A percentile compares a stretch with the other conserved stretches of the same genome.
These are phyloP conservation scores for Cymbidium sinense DNA, from an alignment of 106 monocot species.

Conservation along the genomic window DNA sequence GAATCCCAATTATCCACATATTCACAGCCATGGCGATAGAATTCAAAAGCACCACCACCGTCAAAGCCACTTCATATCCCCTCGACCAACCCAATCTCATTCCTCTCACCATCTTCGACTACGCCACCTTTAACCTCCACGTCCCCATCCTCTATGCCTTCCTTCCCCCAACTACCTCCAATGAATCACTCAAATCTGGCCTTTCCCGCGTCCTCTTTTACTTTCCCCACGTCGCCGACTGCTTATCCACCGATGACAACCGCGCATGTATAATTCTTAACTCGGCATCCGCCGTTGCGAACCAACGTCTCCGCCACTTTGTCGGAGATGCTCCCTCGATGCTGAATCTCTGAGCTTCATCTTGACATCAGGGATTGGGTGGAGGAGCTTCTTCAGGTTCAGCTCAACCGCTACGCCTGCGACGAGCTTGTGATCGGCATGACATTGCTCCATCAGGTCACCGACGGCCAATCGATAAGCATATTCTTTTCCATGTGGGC, in stretches of 20 bases:
- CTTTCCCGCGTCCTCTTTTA: conserved; percentile 11
- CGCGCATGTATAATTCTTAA: conserved; percentile 10
- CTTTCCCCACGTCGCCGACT: conserved; percentile 12
- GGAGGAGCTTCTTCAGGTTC: conserved; percentile 28
- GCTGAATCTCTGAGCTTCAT: conserved; percentile 26
- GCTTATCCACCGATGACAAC: not conserved
- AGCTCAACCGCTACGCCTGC: conserved; percentile 51
- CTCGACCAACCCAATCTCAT: not conserved
- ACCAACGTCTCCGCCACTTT: conserved; percentile 15
- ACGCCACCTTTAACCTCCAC: conserved; percentile 18
- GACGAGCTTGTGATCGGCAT: conserved; percentile 45
- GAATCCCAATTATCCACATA: no score
- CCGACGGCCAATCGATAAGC: conserved; percentile 51
- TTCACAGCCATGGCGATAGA: no score
- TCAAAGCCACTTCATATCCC: no score
- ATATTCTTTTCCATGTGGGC: conserved; percentile 42
- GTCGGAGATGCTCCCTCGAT: conserved; percentile 16
- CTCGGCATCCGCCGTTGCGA: conserved; percentile 35
- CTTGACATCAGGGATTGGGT: conserved; percentile 13
- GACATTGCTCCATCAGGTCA: conserved; percentile 37
- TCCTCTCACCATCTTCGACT: conserved; percentile 22
- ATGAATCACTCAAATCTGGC: conserved; percentile 8
- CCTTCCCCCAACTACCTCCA: conserved; percentile 21
- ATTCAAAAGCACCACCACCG: no score
- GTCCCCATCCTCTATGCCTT: conserved; percentile 21